Evolutionary conservation across 2,329 filamentous ascomycete genomes (phyloP).

Genomic region (Teratosphaeria epicoccoides): DNA sequence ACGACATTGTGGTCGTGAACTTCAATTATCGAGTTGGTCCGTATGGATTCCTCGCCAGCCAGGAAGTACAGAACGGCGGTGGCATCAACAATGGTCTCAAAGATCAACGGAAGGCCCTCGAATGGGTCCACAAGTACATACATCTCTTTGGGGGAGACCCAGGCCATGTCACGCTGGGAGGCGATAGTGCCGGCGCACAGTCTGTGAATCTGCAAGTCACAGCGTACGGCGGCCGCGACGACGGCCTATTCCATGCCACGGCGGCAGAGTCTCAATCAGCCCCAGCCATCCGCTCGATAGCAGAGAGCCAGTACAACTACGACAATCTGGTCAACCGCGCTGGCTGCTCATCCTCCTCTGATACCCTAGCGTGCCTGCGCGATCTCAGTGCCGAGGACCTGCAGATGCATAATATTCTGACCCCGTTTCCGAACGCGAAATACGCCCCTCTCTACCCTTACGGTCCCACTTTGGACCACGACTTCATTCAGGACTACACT

Average conservation of each 20-base stretch:
- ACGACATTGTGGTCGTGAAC: slow-evolving; percentile 57
- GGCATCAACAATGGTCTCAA: slow-evolving; percentile 58
- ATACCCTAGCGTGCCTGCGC: slow-evolving; percentile 42
- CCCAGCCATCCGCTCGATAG: slow-evolving; percentile 36
- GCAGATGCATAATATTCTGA: slow-evolving; percentile 37
- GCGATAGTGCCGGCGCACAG: slow-evolving; percentile 57
- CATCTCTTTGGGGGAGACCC: slow-evolving; percentile 58
- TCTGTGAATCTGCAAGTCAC: slow-evolving; percentile 56
- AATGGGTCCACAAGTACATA: slow-evolving; percentile 62
- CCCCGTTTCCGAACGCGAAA: slow-evolving; percentile 35
- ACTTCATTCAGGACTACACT: slow-evolving; percentile 42
- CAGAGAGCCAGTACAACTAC: slow-evolving; percentile 40
- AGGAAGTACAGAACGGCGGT: slow-evolving; percentile 40
- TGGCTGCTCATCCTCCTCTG: slow-evolving; percentile 30
- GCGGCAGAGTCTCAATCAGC: slow-evolving; percentile 47
- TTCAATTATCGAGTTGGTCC: slow-evolving; percentile 69
- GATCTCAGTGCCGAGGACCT: slow-evolving; percentile 33
- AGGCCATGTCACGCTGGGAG: slow-evolving; percentile 55
- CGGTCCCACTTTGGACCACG: slow-evolving; percentile 40
- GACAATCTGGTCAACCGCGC: slow-evolving; percentile 41
- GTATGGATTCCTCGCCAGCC: slow-evolving; percentile 59
- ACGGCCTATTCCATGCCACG: slow-evolving; percentile 42
- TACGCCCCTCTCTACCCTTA: slow-evolving; percentile 40
- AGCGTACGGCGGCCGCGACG: slow-evolving; percentile 39
- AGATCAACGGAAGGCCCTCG: slow-evolving; percentile 57